These are phyloP conservation scores for Melianthus villosus DNA, from an alignment of 441 rosid genomes.

Conservation along the genomic window DNA sequence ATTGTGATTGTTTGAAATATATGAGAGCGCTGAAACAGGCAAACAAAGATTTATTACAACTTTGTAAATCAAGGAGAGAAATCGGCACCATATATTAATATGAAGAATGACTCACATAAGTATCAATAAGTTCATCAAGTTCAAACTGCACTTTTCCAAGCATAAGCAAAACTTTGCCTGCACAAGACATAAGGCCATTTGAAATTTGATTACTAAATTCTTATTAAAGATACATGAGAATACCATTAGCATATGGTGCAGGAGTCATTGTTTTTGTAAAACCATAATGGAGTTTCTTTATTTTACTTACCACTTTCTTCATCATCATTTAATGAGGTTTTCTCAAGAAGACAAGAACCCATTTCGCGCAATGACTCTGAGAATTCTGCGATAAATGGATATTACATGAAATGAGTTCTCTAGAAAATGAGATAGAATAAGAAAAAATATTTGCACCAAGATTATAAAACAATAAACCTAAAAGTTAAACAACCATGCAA, in stretches of 20 bases:
- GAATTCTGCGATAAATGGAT: constrained; percentile 37
- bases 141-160: constrained; percentile 58
- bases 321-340: constrained; percentile 46
- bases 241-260: neutral
- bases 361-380: constrained; percentile 51
- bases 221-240: neutral
- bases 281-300: no score
- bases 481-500: no score
- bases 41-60: constrained; percentile 7
- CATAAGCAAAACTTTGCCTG: constrained; percentile 57
- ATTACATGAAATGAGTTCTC: constrained; percentile 4
- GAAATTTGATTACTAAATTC: neutral
- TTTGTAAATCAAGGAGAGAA: constrained; percentile 4
- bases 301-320: constrained; percentile 55
- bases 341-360: constrained; percentile 56
- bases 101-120: constrained; percentile 35
- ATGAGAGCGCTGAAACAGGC: constrained; percentile 41
- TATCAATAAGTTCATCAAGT: constrained; percentile 47
- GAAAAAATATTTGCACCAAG: neutral
- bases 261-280: no score
- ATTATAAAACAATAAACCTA: no score
- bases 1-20: constrained; percentile 44
- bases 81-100: neutral
- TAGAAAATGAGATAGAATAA: neutral
- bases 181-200: constrained; percentile 11